Evolutionary conservation across 2,329 filamentous ascomycete species (phyloP).

Genomic region (Pochonia chlamydosporia): DNA sequence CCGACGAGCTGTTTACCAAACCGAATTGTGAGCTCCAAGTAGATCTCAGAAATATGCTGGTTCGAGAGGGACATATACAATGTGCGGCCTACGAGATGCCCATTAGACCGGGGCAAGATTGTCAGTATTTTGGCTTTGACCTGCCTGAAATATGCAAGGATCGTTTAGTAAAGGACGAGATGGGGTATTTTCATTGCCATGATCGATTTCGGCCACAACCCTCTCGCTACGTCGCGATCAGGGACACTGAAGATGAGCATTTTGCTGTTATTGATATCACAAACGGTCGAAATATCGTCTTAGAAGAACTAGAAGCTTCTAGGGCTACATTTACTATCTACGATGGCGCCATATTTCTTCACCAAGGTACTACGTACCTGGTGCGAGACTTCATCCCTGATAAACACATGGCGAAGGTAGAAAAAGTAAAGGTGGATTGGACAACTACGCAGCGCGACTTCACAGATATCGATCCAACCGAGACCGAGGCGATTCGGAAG

Average conservation of each 20-base stretch:
- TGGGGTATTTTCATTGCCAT: constrained; percentile 87
- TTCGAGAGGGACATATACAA: constrained; percentile 89
- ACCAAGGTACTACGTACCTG: constrained; percentile 90
- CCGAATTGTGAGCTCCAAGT: constrained; percentile 86
- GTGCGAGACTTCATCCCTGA: constrained; percentile 85
- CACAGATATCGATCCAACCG: constrained; percentile 88
- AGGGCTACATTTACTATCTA: constrained; percentile 96
- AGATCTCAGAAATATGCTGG: constrained; percentile 85
- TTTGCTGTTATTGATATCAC: constrained; percentile 91
- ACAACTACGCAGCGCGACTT: constrained; percentile 88
- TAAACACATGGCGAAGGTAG: constrained; percentile 76
- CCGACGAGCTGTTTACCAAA: constrained; percentile 86
- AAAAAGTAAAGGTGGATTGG: constrained; percentile 89
- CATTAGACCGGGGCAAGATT: constrained; percentile 71
- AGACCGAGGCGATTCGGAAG: constrained; percentile 79
- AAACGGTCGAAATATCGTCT: constrained; percentile 71
- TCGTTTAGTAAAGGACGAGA: constrained; percentile 64
- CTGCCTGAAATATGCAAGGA: constrained; percentile 66
- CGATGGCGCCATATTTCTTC: constrained; percentile 92
- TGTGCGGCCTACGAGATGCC: constrained; percentile 96
- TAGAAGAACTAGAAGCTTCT: constrained; percentile 94
- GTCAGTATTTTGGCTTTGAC: constrained; percentile 70
- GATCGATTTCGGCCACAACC: constrained; percentile 81
- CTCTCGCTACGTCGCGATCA: constrained; percentile 77
- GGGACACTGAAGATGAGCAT: constrained; percentile 83